Base-by-base conservation (phyloP, 495 filamentous ascomycete genomes). In the Xylaria telfairii region DNA sequence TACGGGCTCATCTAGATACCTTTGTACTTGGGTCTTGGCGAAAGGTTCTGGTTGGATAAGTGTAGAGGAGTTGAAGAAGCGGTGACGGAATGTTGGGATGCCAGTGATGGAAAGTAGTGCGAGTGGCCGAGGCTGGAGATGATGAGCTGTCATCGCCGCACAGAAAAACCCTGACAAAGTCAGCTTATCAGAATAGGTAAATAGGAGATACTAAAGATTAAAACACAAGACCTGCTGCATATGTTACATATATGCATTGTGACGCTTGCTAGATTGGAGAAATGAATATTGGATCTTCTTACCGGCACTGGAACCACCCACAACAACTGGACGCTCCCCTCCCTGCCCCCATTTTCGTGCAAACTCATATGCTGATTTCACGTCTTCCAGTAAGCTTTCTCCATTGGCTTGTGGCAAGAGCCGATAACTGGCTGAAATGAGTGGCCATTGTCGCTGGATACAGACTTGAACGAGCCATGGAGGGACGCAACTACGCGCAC, bases 381-480 rank as follows among this genome's bases (percentile, higher is more conserved):
- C 73, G 60, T 77, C 75, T n/a, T 67, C 41, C 15, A 75, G 34
- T 4, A 77, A 69, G 3, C 65, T 65, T 5, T 10, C 3, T 13
- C 67, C 73, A 3, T 61, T n/a, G 15, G 59, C 70, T 34, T 75
- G 71, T 8, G 75, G 75, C 3, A 77, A 63, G 2, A 75, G 69
- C 10, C 75, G 75, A n/a, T 77, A 75, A 34, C 63, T 72, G 12
- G 75, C 61, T 54, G 68, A 69, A 37, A 77, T 24, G 5, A 77
- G 69, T 12, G 73, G 73, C 75, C 75, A 77, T 67, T 73, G 68
- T 19, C 71, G 68, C 4, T 46, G 26, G 42, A 71, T 56, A 56
- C 75, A 77, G 28, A 69, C 71, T 37, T 75, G 75, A 8, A 74
- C 71, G 8, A 77, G 73, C 75, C 73, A 77, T 0, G 75, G 75